Conservation (phyloP, 192 early-diverging fungal genomes). For the Lobosporangium transversale region DNA sequence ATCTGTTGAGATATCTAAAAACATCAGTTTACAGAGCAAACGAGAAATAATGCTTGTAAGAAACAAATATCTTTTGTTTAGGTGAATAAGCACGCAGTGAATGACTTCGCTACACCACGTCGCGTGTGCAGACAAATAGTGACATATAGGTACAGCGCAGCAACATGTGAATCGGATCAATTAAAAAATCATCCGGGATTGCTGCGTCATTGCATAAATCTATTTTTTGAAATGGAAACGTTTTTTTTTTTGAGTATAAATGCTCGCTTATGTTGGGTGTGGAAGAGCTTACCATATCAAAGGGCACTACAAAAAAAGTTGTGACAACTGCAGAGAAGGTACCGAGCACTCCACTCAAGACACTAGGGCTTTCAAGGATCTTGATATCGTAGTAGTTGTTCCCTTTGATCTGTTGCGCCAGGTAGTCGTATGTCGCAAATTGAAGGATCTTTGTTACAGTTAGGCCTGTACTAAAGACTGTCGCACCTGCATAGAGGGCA, state of each 20-base stretch:
- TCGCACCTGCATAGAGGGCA: constrained; percentile 46
- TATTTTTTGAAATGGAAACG: no score
- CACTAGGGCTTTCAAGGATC: constrained; percentile 17
- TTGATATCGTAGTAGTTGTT: constrained; percentile 28
- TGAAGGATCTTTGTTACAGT: constrained; percentile 51
- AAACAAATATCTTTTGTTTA: no score
- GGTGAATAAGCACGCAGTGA: no score
- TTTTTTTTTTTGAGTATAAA: no score
- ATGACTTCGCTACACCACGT: no score
- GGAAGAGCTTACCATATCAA: constrained; percentile 47
- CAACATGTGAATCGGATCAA: no score
- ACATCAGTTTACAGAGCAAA: background rate
- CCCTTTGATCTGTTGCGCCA: constrained; percentile 27
- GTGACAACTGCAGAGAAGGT: constrained; percentile 50
- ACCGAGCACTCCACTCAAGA: constrained; percentile 32
- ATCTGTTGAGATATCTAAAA: constrained; percentile 48
- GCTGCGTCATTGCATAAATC: no score
- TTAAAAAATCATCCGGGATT: no score
- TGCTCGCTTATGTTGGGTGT: no score
- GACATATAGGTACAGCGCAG: no score
- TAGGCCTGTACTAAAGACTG: constrained; percentile 42
- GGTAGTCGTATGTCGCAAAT: constrained; percentile 53
- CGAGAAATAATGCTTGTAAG: background rate
- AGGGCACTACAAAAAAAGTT: constrained; percentile 50
- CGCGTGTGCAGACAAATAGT: no score